Evolutionary conservation across 2,329 filamentous ascomycete species (phyloP).

Genomic region (Curvularia eragrostidis): DNA sequence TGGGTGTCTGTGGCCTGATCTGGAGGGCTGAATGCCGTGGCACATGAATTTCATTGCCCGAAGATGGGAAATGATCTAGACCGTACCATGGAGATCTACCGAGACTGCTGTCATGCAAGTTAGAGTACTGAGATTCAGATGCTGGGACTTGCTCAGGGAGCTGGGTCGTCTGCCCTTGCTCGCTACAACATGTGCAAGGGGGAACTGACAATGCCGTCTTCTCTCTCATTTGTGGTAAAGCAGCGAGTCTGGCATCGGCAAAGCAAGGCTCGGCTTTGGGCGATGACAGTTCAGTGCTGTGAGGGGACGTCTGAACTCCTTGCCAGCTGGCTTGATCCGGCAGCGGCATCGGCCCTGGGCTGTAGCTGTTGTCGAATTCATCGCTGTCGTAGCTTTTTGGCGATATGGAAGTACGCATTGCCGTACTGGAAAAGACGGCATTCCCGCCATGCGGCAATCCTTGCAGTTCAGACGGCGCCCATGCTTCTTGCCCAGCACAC

Average conservation of each 20-base stretch:
- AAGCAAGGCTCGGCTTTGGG: background rate
- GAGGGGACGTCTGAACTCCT: background rate
- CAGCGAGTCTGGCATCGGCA: background rate
- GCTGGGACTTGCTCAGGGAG: background rate
- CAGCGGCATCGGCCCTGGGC: conserved; percentile 10
- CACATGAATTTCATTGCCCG: background rate
- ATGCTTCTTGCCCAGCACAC: conserved; percentile 3
- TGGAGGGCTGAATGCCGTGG: background rate
- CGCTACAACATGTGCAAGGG: background rate
- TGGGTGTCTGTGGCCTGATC: background rate
- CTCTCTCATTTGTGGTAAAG: background rate
- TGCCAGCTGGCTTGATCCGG: conserved; percentile 16
- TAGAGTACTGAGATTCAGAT: conserved; percentile 15
- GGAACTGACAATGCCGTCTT: background rate
- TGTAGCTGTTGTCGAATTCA: conserved; percentile 13
- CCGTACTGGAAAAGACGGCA: conserved; percentile 15
- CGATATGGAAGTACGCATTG: conserved; percentile 24
- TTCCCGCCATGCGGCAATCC: conserved; percentile 6
- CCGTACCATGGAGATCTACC: conserved; percentile 16
- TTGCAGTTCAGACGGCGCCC: conserved; percentile 3
- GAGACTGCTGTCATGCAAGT: conserved; percentile 18
- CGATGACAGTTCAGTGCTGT: background rate
- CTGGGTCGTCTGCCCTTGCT: background rate
- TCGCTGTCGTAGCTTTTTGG: conserved; percentile 33
- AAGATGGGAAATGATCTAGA: conserved; percentile 1